Conservation (phyloP, 2,329 filamentous ascomycete species). For the Cladosporium austrohemisphaericum region DNA sequence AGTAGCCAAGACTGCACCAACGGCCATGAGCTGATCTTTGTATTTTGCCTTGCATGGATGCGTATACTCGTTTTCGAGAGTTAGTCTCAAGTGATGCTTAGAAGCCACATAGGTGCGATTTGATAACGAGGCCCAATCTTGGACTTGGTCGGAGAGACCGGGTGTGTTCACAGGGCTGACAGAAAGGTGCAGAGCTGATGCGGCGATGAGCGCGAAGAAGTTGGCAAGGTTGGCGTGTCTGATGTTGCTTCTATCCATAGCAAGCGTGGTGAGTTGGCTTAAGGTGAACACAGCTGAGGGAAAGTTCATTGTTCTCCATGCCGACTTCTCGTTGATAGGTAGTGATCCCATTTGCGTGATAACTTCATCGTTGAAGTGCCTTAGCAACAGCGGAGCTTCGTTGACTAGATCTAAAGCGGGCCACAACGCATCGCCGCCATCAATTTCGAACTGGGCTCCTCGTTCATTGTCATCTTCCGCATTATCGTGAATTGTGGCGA, state of each 20-base stretch:
- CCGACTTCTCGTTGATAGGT: not conserved
- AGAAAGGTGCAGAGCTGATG: not conserved
- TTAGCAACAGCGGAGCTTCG: not conserved
- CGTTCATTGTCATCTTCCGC: not conserved
- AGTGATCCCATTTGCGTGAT: not conserved
- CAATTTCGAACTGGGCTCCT: not conserved
- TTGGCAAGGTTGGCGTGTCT: slow-evolving; percentile 31
- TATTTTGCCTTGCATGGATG: slow-evolving; percentile 36
- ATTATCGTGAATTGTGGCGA: not conserved
- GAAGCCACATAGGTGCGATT: slow-evolving; percentile 18
- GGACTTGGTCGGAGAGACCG: not conserved
- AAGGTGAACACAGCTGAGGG: not conserved
- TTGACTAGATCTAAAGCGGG: not conserved
- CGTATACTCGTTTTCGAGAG: slow-evolving; percentile 30
- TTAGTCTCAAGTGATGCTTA: slow-evolving; percentile 28
- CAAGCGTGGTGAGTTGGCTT: not conserved
- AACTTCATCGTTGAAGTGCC: not conserved
- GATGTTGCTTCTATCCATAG: slow-evolving; percentile 17
- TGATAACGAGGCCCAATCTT: slow-evolving; percentile 24
- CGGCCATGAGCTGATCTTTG: slow-evolving; percentile 39
- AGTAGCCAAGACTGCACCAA: slow-evolving; percentile 33
- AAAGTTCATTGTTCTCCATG: not conserved
- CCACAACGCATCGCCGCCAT: slow-evolving; percentile 18
- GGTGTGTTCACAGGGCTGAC: not conserved
- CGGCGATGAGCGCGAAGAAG: slow-evolving; percentile 19